Base-by-base conservation (phyloP, 768 basidiomycete genomes). In the Russula sp. region DNA sequence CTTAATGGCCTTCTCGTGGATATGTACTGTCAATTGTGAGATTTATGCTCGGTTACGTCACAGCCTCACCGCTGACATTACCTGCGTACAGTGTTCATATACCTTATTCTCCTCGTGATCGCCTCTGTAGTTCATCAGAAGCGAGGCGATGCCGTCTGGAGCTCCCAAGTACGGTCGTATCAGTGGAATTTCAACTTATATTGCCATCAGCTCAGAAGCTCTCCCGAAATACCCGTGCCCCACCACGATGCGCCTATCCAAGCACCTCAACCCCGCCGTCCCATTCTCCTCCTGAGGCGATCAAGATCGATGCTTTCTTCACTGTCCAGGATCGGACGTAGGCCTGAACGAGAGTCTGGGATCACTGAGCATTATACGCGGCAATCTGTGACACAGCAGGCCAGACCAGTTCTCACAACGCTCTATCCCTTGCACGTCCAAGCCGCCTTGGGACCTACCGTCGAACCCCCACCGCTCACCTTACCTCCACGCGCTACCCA, bases 21-120 rank as follows among this genome's bases (percentile, higher is more conserved):
- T 64, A 54, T 67, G 66, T 36, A 56, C 68, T 26, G 30, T 53
- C n/a, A 67, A 57, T 53, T 36, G 68, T 69, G 54, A 57, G 68
- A 28, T 1, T 40, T 20, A 24, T 36, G 26, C 20, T 14, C 24
- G 16, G 18, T 42, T 32, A 30, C 9, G 30, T 56, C 11, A 7
- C 20, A 20, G 24, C 18, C 4, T 56, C 18, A 13, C 30, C 5
- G 2, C 50, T 61, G 14, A 58, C 48, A 49, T 48, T 24, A 30
- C 34, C 56, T 20, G 5, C 48, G 7, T 63, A 22, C 46, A 69
- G 66, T 69, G 28, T 51, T 62, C 44, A 30, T 57, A 1, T 67
- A 69, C 36, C 50, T 67, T 42, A 26, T 57, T 24, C 38, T 56
- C 28, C 66, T 69, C 20, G 46, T 58, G 14, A 18, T 40, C 18